Conservation (phyloP, 495 filamentous ascomycete species). For the Acidiella bohemica region DNA sequence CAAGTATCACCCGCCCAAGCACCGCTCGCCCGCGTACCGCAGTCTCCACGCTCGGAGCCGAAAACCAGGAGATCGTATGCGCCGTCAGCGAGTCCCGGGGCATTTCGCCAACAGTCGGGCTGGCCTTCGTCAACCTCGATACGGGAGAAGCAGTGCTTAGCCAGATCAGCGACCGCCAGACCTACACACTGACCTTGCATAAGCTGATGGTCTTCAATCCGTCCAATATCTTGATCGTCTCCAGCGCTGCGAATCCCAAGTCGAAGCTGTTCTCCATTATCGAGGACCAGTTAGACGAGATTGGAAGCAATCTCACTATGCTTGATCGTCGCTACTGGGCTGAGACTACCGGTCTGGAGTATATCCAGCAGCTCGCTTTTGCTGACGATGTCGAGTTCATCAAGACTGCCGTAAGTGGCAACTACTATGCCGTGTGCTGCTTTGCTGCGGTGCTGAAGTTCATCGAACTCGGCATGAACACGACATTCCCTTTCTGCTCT, state of each 20-base stretch:
- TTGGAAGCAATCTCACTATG: slow-evolving; percentile 41
- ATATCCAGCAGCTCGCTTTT: slow-evolving; percentile 67
- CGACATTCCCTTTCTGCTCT: slow-evolving; percentile 59
- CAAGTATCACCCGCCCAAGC: slow-evolving; percentile 20
- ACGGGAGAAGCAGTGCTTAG: slow-evolving; percentile 73
- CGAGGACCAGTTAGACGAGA: slow-evolving; percentile 48
- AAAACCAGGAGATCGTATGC: slow-evolving; percentile 65
- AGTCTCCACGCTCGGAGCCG: slow-evolving; percentile 44
- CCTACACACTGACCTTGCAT: slow-evolving; percentile 69
- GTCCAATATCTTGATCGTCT: slow-evolving; percentile 58
- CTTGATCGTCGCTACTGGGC: slow-evolving; percentile 82
- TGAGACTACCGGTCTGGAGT: slow-evolving; percentile 64
- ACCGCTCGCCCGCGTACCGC: slow-evolving; percentile 51
- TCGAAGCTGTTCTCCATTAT: slow-evolving; percentile 70
- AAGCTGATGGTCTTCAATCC: slow-evolving; percentile 71
- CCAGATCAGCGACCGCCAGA: slow-evolving; percentile 82
- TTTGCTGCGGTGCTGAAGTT: slow-evolving; percentile 79
- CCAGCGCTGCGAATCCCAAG: slow-evolving; percentile 48
- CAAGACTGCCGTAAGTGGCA: slow-evolving; percentile 61
- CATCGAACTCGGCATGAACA: slow-evolving; percentile 51
- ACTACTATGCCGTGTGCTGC: slow-evolving; percentile 83
- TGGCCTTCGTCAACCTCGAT: slow-evolving; percentile 78
- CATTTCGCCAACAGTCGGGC: slow-evolving; percentile 70
- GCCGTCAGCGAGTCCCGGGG: slow-evolving; percentile 84
- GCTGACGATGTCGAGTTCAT: slow-evolving; percentile 63